Evolutionary conservation across 495 filamentous ascomycete species (phyloP).

Genomic region (Cryomyces antarcticus): DNA sequence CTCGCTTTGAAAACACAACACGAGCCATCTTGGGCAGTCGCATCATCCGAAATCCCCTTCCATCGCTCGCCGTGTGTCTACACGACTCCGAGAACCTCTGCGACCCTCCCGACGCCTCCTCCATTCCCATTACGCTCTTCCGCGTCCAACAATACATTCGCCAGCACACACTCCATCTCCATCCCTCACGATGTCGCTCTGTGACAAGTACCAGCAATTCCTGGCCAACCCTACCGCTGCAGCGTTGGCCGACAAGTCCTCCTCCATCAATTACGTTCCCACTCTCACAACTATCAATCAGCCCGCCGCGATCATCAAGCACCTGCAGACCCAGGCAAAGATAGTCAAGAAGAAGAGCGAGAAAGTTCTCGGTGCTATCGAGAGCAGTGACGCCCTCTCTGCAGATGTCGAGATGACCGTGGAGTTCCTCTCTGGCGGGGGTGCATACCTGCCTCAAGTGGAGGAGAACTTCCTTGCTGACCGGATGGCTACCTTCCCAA

Average conservation of each 20-base stretch:
- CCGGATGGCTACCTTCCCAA: conserved; percentile 55
- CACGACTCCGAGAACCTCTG: no score
- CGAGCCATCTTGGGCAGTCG: no score
- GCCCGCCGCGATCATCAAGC: conserved; percentile 52
- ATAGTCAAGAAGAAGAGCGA: conserved; percentile 64
- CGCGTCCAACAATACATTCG: no score
- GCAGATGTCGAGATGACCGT: conserved; percentile 66
- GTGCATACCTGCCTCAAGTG: conserved; percentile 68
- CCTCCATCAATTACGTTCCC: conserved; percentile 78
- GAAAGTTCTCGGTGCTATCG: conserved; percentile 48
- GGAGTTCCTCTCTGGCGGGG: conserved; percentile 63
- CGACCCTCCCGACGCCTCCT: neutral
- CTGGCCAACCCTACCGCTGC: conserved; percentile 45
- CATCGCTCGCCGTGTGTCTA: no score
- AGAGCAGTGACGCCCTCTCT: conserved; percentile 45
- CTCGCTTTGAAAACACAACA: no score
- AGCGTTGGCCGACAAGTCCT: conserved; percentile 45
- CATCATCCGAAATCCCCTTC: no score
- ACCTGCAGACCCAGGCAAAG: conserved; percentile 42
- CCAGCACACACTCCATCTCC: neutral
- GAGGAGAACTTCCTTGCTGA: conserved; percentile 92
- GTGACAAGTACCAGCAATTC: conserved; percentile 56
- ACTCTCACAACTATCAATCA: conserved; percentile 58
- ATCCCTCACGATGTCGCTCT: conserved; percentile 35
- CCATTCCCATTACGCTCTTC: neutral